Conservation (phyloP, 768 basidiomycete genomes). For the Boletus huronensis region DNA sequence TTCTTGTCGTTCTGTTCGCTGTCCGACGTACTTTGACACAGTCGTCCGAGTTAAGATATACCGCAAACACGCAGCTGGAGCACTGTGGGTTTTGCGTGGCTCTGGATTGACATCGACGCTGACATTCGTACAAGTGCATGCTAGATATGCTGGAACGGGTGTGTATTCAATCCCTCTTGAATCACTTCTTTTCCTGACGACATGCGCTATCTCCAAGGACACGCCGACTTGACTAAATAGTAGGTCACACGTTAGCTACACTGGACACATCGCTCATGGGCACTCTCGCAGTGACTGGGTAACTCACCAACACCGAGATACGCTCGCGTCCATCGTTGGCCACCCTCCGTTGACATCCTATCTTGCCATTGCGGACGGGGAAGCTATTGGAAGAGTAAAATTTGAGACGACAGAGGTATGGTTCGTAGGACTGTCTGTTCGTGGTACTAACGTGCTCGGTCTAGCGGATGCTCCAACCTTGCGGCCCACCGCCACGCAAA, state of each 20-base stretch:
- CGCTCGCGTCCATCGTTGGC: slow-evolving; percentile 88
- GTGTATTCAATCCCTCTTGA: slow-evolving; percentile 24
- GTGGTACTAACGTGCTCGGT: slow-evolving; percentile 23
- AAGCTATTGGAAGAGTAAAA: slow-evolving; percentile 81
- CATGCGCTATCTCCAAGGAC: slow-evolving; percentile 48
- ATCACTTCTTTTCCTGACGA: slow-evolving; percentile 6
- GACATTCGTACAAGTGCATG: slow-evolving; percentile 63
- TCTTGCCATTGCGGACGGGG: slow-evolving; percentile 90
- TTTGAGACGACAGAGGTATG: slow-evolving; percentile 95
- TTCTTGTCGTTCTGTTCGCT: not conserved
- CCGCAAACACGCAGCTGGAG: slow-evolving; percentile 93
- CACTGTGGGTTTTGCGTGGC: slow-evolving; percentile 59
- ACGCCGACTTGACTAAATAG: slow-evolving; percentile 97
- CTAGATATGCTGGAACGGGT: slow-evolving; percentile 96
- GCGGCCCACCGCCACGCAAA: slow-evolving; percentile 87
- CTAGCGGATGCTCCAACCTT: slow-evolving; percentile 92
- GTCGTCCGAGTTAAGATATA: slow-evolving; percentile 93
- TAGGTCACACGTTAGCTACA: slow-evolving; percentile 39
- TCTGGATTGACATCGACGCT: not conserved
- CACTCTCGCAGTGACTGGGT: slow-evolving; percentile 78
- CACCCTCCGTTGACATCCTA: slow-evolving; percentile 85
- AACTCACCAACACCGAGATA: slow-evolving; percentile 96
- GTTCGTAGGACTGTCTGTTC: not conserved
- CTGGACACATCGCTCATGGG: slow-evolving; percentile 12
- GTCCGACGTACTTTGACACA: slow-evolving; percentile 28